Percentiles rank a stretch among this genome's conserved stretches.
Conservation (phyloP, 2,329 filamentous ascomycete species). For the Fusarium redolens region DNA sequence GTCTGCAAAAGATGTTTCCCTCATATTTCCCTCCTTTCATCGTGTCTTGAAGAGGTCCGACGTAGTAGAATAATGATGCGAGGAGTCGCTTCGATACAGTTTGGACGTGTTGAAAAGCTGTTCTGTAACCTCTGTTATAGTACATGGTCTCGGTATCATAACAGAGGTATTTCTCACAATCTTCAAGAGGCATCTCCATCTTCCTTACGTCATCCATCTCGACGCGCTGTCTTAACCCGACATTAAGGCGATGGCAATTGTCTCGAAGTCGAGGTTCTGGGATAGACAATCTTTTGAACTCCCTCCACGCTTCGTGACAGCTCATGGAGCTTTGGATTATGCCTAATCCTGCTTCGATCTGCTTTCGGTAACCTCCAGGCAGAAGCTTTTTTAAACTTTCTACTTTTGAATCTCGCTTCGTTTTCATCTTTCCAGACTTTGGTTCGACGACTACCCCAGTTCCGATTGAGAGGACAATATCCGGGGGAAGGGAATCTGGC, state of each 20-base stretch:
- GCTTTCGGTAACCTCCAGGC: neutral
- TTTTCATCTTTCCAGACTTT: neutral
- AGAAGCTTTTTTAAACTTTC: neutral
- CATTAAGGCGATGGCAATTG: conserved; percentile 16
- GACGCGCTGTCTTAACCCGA: neutral
- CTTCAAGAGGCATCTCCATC: neutral
- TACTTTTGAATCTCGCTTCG: neutral
- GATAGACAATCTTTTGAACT: neutral
- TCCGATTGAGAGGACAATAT: conserved; percentile 14
- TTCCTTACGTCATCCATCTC: conserved; percentile 12
- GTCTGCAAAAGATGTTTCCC: neutral
- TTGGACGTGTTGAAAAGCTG: neutral
- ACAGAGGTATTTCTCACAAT: neutral
- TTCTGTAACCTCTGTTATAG: neutral
- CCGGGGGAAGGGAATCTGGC: neutral
- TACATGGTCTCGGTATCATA: neutral
- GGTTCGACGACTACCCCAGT: neutral
- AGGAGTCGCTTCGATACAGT: conserved; percentile 11
- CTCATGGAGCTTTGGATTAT: conserved; percentile 1
- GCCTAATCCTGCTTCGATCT: neutral
- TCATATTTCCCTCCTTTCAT: rapidly evolving
- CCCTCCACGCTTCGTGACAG: conserved; percentile 12
- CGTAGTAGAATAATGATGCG: conserved; percentile 18
- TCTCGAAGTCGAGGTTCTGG: neutral
- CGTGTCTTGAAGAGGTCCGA: neutral